These are phyloP conservation scores for Botrytis pseudocinerea DNA, from an alignment of 2,329 filamentous ascomycete genomes.

Conservation along the genomic window DNA sequence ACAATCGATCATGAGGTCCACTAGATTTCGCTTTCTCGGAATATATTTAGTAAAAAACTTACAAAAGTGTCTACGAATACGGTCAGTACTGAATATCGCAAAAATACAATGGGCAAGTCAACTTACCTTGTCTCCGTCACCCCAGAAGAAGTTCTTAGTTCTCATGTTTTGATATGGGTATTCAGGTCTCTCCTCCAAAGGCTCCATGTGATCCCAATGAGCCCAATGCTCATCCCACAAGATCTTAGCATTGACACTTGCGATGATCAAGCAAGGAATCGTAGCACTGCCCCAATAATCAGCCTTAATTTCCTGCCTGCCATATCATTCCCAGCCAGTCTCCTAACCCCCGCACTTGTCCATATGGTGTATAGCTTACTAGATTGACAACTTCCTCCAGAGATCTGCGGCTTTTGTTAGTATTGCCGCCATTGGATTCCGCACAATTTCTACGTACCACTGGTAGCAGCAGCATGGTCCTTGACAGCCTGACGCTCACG, in stretches of 20 bases:
- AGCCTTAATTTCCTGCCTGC: conserved; percentile 3
- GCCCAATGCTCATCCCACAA: conserved; percentile 98
- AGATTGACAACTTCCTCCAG: conserved; percentile 95
- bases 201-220: conserved; percentile 82
- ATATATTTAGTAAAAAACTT: conserved; percentile 44
- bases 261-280: conserved; percentile 70
- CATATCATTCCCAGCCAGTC: neutral
- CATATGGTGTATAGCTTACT: conserved; percentile 61
- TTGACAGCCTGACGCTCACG: conserved; percentile 88
- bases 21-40: conserved; percentile 19
- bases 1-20: neutral
- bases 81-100: conserved; percentile 26
- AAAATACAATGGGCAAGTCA: conserved; percentile 21
- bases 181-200: conserved; percentile 86
- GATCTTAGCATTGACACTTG: conserved; percentile 79
- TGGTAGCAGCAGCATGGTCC: conserved; percentile 81
- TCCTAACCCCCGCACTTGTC: neutral
- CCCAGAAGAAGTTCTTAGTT: conserved; percentile 93
- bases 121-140: conserved; percentile 89
- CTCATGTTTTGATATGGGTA: conserved; percentile 99
- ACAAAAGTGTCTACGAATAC: conserved; percentile 61
- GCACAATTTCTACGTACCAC: conserved; percentile 61
- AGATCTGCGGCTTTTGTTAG: conserved; percentile 60
- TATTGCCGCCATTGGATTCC: conserved; percentile 26
- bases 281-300: conserved; percentile 60